Conservation (phyloP, 495 filamentous ascomycete species). For the Neurospora sp. region DNA sequence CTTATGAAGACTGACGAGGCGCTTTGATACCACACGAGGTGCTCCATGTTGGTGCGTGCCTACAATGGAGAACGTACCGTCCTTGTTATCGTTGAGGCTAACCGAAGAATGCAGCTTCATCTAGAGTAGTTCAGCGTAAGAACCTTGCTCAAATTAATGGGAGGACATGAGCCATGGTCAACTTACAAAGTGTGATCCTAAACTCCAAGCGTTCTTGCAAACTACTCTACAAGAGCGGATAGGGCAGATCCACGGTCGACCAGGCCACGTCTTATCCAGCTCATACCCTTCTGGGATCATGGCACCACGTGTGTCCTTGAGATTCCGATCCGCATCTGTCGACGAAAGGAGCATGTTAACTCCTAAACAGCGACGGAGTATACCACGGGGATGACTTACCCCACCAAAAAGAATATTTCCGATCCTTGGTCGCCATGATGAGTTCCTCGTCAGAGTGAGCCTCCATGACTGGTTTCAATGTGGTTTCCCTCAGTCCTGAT, state of each 20-base stretch:
- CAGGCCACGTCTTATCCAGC: slow-evolving; percentile 2
- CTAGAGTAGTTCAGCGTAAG: neutral
- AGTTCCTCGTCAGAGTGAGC: neutral
- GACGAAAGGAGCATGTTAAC: neutral
- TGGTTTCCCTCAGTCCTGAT: neutral
- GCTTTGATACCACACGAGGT: neutral
- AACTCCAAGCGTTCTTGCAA: slow-evolving; percentile 1
- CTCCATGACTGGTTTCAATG: neutral
- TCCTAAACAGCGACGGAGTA: neutral
- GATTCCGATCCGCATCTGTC: slow-evolving; percentile 2
- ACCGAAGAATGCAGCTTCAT: slow-evolving; percentile 9
- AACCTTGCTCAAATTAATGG: neutral
- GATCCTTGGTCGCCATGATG: neutral
- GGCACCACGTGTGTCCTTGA: slow-evolving; percentile 2
- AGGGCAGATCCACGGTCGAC: slow-evolving; percentile 16
- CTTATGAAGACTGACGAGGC: neutral
- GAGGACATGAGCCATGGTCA: neutral
- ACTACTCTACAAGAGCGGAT: slow-evolving; percentile 12
- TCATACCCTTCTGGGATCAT: slow-evolving; percentile 20
- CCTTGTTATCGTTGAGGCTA: slow-evolving; percentile 27
- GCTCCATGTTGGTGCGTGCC: neutral
- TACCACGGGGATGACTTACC: neutral
- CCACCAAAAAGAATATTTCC: neutral
- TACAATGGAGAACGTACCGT: slow-evolving; percentile 23
- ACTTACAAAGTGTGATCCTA: slow-evolving; percentile 20